These are phyloP conservation scores for Ganoderma lingzhi DNA, from an alignment of 1,284 basidiomycete genomes.

Conservation along the genomic window DNA sequence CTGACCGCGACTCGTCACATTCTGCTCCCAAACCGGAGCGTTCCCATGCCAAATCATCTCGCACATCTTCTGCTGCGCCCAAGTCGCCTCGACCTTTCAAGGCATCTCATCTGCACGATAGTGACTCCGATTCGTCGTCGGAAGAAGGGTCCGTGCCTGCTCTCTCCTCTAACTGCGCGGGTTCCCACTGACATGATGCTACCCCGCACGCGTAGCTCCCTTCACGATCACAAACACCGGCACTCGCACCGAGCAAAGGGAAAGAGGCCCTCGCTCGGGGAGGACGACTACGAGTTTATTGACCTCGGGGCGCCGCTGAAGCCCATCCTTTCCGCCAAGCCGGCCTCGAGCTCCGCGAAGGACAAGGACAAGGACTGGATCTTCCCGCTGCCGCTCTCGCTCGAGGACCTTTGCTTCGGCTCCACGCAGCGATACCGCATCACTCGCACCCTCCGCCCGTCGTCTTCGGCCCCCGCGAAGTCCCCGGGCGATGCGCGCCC, in stretches of 20 bases:
- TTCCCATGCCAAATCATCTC: conserved; percentile 23
- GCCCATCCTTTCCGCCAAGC: conserved; percentile 42
- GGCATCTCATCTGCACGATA: conserved; percentile 28
- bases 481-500: background rate
- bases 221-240: conserved; percentile 23
- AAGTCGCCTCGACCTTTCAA: conserved; percentile 21
- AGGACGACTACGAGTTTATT: conserved; percentile 44
- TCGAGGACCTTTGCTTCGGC: conserved; percentile 89
- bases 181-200: conserved; percentile 16
- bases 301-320: conserved; percentile 45
- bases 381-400: conserved; percentile 77
- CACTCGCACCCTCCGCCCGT: conserved; percentile 59
- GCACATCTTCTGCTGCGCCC: conserved; percentile 17
- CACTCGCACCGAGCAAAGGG: conserved; percentile 25
- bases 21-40: conserved; percentile 24
- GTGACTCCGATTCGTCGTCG: conserved; percentile 33
- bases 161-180: conserved; percentile 1
- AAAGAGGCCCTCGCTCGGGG: conserved; percentile 36
- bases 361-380: conserved; percentile 51
- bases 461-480: background rate
- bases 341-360: conserved; percentile 43
- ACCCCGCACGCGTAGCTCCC: conserved; percentile 17
- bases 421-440: conserved; percentile 84
- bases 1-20: conserved; percentile 22
- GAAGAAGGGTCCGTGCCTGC: conserved; percentile 27